Evolutionary conservation across 805 yeast species (phyloP), one percentile per base, ranked within the genome.

Genomic region (Saturnispora dispora): DNA sequence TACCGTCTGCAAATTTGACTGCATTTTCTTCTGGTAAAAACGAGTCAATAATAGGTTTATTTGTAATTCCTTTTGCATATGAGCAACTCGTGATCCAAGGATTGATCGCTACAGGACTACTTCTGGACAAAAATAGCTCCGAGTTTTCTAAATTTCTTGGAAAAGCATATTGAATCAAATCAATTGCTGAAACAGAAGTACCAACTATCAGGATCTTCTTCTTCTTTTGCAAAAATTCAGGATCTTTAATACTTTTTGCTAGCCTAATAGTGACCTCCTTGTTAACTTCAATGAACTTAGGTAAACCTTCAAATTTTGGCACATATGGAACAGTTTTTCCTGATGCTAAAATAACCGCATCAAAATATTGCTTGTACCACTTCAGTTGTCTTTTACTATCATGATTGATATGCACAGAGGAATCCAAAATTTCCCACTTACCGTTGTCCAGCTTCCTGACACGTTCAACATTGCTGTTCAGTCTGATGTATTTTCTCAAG

Each of bases 271-370:
- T 65, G 2, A 65, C 71, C 53, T 65, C 63, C 32, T 62, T 57
- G 15, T 60, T 58, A 44, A 63, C 62, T 69, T 59, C 2, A 84
- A 87, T 3, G 64, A 58, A 59, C 18, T 55, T 47, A 2, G 20
- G 18, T 4, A 59, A 45, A 9, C 52, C 52, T 8, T 55, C 62
- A 39, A 78, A 69, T 20, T 71, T 62, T 2, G 91, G 90, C 45
- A 78, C 64, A 57, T 61, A 69, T 1, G 90, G 90, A 28, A 74
- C 67, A 30, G 81, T 73, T 61, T 79, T 82, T 2, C 90, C 90
- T 22, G 76, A 70, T 3, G 88, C 85, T 9, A 82, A 61, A 1
- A 79, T 78, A 9, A 85, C 75, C 9, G 79, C 85, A 61, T 84
- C 89, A 58, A 73, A 80, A 25, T 55, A 56, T 47, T 76, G 74